These are phyloP conservation scores for Protomyces inundatus DNA, from an alignment of 1,139 yeast genomes.

Conservation along the genomic window DNA sequence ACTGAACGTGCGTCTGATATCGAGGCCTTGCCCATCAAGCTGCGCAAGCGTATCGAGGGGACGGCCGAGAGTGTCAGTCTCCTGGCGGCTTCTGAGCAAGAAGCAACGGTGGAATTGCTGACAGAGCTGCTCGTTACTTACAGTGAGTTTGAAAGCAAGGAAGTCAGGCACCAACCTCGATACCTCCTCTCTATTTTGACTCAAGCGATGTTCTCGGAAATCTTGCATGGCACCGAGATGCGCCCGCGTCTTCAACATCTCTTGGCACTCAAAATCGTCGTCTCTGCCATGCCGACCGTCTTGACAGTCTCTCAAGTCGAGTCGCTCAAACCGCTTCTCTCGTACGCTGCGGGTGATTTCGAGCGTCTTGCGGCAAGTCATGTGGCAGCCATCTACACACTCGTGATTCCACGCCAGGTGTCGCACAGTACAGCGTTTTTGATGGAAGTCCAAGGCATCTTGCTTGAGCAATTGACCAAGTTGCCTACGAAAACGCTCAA, in stretches of 20 bases:
- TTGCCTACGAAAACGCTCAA: conserved; percentile 49
- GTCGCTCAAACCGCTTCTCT: conserved; percentile 18
- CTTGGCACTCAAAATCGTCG: conserved; percentile 6
- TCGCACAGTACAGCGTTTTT: conserved; percentile 52
- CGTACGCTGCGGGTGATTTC: conserved; percentile 26
- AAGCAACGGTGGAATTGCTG: not conserved
- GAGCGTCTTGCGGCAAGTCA: conserved; percentile 45
- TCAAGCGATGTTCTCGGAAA: not conserved
- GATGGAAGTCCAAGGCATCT: conserved; percentile 47
- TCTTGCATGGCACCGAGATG: not conserved
- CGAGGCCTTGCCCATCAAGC: not conserved
- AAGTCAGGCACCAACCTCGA: not conserved
- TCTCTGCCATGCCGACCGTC: conserved; percentile 8
- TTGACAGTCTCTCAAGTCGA: conserved; percentile 18
- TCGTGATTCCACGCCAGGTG: conserved; percentile 45
- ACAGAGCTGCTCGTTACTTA: not conserved
- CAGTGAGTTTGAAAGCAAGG: not conserved
- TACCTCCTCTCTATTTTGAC: not conserved
- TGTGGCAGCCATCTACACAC: conserved; percentile 52
- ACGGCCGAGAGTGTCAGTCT: not conserved
- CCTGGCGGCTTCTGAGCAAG: conserved; percentile 5
- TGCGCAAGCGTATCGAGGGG: not conserved
- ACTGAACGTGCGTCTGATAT: not conserved
- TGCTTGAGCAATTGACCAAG: conserved; percentile 55
- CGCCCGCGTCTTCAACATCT: not conserved